Evolutionary conservation across 2,329 filamentous ascomycete species (phyloP).

Genomic region (Fusarium buxicola): DNA sequence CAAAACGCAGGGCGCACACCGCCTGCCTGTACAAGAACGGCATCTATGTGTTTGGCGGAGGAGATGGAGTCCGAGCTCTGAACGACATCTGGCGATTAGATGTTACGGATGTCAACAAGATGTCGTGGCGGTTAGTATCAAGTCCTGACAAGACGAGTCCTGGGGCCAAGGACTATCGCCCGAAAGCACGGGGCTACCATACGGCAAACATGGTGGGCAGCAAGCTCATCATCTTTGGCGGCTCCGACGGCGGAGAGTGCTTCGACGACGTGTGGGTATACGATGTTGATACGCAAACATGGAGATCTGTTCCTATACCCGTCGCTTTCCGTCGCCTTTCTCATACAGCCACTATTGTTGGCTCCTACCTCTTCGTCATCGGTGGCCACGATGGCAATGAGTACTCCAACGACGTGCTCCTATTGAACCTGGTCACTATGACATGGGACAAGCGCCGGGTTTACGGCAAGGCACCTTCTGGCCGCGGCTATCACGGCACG

Average conservation of each 20-base stretch:
- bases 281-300: slow-evolving; percentile 71
- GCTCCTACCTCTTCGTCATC: slow-evolving; percentile 76
- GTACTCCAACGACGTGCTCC: slow-evolving; percentile 75
- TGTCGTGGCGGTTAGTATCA: slow-evolving; percentile 76
- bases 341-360: slow-evolving; percentile 76
- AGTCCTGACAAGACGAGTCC: slow-evolving; percentile 53
- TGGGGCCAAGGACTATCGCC: slow-evolving; percentile 56
- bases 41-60: slow-evolving; percentile 78
- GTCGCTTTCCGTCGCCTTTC: slow-evolving; percentile 73
- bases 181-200: slow-evolving; percentile 76
- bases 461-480: slow-evolving; percentile 71
- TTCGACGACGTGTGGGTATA: slow-evolving; percentile 81
- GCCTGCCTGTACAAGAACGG: slow-evolving; percentile 79
- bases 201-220: slow-evolving; percentile 79
- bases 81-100: slow-evolving; percentile 81
- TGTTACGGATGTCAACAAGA: slow-evolving; percentile 73
- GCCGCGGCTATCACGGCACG: slow-evolving; percentile 74
- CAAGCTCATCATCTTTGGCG: slow-evolving; percentile 78
- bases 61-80: slow-evolving; percentile 75
- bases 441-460: slow-evolving; percentile 76
- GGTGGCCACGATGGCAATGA: slow-evolving; percentile 77
- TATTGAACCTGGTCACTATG: slow-evolving; percentile 79
- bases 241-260: slow-evolving; percentile 77
- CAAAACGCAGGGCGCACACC: slow-evolving; percentile 73
- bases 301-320: slow-evolving; percentile 70